Evolutionary conservation across 495 filamentous ascomycete species (phyloP), one percentile per base, ranked within the genome.

Genomic region (Trichocladium antarcticum): DNA sequence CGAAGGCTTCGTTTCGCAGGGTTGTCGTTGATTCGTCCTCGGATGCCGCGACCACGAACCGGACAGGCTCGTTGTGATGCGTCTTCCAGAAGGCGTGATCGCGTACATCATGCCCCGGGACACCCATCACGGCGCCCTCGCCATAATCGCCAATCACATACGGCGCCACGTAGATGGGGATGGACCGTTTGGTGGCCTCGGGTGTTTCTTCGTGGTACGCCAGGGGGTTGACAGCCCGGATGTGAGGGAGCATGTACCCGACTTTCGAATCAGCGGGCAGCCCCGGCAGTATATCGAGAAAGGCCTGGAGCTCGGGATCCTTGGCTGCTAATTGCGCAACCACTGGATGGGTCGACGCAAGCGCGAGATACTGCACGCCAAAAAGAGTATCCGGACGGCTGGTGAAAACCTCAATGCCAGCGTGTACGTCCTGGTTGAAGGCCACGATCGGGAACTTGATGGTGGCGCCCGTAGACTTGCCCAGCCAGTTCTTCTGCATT

Each of bases 401-500:
- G 0, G 88, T 94, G 49, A 85, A 94, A 1, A 88, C 82, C 53
- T 84, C 75, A n/a, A 89, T 73, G 21, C 68, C 61, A 15, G 65
- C 55, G 9, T 64, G 56, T 10, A 62, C 43, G n/a, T 59, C 56
- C 5, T 69, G 55, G 8, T 65, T 54, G 15, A 59, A 60, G 12
- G 66, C 59, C 42, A 67, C 56, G 5, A 85, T 58, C 3, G 74
- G 74, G 49, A 95, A 95, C 50, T 74, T 78, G 54, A 93, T 71
- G 44, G 76, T 79, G 2, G 81, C 82, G 10, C 87, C 88, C 6
- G 68, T 65, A 0, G 85, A 89, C 55, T 79, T 84, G 15, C 88
- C 88, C 19, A 95, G 74, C 88, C 88, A 95, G 61, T 95, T 89
- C 56, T 75, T 78, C 61, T 95, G 88, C 84, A 90, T 87, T 2